Base-by-base conservation (phyloP, 345 rosid genomes). In the Pugionium cornutum region DNA sequence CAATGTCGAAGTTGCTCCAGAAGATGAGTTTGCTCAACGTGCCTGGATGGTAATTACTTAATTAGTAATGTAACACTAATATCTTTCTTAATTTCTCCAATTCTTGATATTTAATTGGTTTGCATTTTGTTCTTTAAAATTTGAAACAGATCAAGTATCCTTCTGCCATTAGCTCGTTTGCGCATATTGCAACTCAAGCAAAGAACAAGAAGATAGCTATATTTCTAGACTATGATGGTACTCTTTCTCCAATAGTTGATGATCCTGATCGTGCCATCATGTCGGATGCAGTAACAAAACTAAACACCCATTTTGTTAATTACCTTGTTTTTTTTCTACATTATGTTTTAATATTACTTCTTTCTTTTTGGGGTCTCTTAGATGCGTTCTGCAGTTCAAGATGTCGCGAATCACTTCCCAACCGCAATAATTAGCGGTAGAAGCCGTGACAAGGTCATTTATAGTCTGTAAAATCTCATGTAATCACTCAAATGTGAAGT, bases 341-440 rank as follows among this genome's bases (percentile, higher is more conserved):
- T 29, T 55, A 29, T 35, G 6, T n/a, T 35, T 6, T 35, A 62
- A 44, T 18, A 18, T 37, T 1, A 11, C 10, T 39, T 9, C 0
- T 7, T 1, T 1, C 26, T 33, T n/a, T 9, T 9, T 2, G 1
- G 4, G 29, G 2, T 63, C 18, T 75, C 37, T 40, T 77, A 94
- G 97, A 90, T 90, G 99, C 90, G 97, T 64, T 66, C 83, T 77
- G 88, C 86, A 9, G 95, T 94, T 72, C 88, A 78, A 80, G 79
- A 88, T 51, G 78, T 83, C 2, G 90, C 95, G 2, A 81, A 69
- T 68, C 67, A 74, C 75, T 94, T 86, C 70, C 97, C 99, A 26
- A 90, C 97, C 1, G 97, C 99, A 51, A 90, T 94, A 67, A 86
- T 94, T 53, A 94, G 92, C 57, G 99, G 99, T 77, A 84, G 99